Base-by-base conservation (phyloP, 2,329 filamentous ascomycete genomes). In the Sarocladiaceae sp. region DNA sequence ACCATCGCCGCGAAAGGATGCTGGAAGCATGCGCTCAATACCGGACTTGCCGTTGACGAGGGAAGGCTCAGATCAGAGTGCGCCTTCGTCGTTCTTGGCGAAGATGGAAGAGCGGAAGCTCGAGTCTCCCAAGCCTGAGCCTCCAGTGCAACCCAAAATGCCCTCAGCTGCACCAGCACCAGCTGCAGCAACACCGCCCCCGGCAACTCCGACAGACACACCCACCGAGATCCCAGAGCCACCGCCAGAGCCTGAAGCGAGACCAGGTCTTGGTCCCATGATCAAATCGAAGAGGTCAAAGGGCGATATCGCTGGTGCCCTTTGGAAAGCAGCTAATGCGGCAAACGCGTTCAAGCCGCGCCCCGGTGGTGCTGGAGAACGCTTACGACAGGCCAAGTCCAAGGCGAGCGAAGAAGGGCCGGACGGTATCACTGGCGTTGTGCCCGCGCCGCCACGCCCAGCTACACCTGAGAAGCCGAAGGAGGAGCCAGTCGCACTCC, bases 201-300 rank as follows among this genome's bases (percentile, higher is more conserved):
- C 55, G 2, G 54, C 53, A 17, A 48, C 44, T 42, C 44, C 56
- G 7, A 51, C 55, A 8, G 58, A 61, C n/a, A 5, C 57, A 2
- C 29, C 54, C 18, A 42, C 25, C 15, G 53, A 59, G 44, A 50
- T 55, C 15, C 54, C 60, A 26, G 66, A 67, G 29, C 57, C 64
- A 6, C 50, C 31, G 2, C 50, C 52, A 13, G 56, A 57, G 4
- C 23, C 55, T 17, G 73, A 76, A 50, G 62, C 56, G 6, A 72
- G 89, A n/a, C 90, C 90, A 17, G 91, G 90, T 1, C 77, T 96
- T 6, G 90, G 90, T 0, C 90, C 91, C 2, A 96, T 96, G 92
- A 87, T 97, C 61, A 93, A 90, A 68, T 83, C 86, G 56, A 90
- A 89, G 64, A 82, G 80, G 55, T 86, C 84, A 1, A 84, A 80